Conservation (phyloP, 2,329 filamentous ascomycete genomes). For the Aspergillus luchuensis region DNA sequence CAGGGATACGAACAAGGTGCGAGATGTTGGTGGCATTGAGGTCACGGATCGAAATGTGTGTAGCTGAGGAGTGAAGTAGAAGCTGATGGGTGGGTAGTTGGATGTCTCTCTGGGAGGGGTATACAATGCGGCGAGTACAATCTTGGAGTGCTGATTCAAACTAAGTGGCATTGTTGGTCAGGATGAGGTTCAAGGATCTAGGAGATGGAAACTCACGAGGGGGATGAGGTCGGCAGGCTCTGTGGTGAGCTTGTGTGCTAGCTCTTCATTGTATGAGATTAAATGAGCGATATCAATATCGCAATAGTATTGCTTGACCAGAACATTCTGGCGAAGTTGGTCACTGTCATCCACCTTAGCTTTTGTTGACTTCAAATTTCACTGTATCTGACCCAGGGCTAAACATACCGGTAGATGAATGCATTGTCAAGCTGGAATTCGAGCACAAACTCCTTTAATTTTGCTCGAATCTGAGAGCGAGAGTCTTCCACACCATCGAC, state of each 20-base stretch:
- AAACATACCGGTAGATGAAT: constrained; percentile 81
- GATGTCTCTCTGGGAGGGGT: constrained; percentile 68
- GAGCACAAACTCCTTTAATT: constrained; percentile 87
- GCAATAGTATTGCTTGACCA: constrained; percentile 92
- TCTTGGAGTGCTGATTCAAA: constrained; percentile 88
- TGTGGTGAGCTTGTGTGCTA: constrained; percentile 84
- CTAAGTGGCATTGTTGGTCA: constrained; percentile 47
- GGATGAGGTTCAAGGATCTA: not conserved
- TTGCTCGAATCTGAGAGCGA: constrained; percentile 70
- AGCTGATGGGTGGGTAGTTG: constrained; percentile 89
- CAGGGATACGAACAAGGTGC: constrained; percentile 91
- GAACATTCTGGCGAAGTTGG: constrained; percentile 90
- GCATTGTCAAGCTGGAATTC: constrained; percentile 92
- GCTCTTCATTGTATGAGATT: constrained; percentile 93
- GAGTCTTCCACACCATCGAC: constrained; percentile 68
- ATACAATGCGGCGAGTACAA: constrained; percentile 92
- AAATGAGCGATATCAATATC: constrained; percentile 94
- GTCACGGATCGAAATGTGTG: constrained; percentile 89
- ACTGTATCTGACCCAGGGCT: constrained; percentile 24
- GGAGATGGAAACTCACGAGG: constrained; percentile 61
- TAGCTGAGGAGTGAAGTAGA: constrained; percentile 87
- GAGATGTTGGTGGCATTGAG: constrained; percentile 91
- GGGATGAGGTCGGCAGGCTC: constrained; percentile 93
- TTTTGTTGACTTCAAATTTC: not conserved
- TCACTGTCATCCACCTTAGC: constrained; percentile 62